Conservation (phyloP, 202 grass and related monocot species). For the Elaeis oleifera region DNA sequence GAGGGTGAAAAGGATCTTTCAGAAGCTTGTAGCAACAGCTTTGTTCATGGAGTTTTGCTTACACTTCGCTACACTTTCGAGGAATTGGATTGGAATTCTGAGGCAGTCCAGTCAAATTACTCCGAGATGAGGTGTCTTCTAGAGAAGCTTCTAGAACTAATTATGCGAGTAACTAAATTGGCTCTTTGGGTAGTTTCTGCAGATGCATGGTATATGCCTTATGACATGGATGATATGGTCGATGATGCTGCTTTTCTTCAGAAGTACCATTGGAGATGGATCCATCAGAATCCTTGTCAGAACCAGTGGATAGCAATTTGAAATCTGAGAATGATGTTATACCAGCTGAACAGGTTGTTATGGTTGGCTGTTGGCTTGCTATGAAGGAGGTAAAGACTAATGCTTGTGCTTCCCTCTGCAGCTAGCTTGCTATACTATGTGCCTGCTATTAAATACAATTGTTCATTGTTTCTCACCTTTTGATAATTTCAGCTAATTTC, state of each 20-base stretch:
- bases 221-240: conserved; percentile 72
- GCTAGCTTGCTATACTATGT: neutral
- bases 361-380: conserved; percentile 98
- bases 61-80: conserved; percentile 91
- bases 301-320: conserved; percentile 29
- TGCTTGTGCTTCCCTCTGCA: conserved; percentile 10
- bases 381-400: conserved; percentile 82
- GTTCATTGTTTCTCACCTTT: too few relatives aligned
- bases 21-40: conserved; percentile 83
- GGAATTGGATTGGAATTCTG: conserved; percentile 84
- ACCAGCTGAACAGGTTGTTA: conserved; percentile 74
- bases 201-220: conserved; percentile 88
- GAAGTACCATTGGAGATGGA: conserved; percentile 50
- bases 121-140: conserved; percentile 59
- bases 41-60: conserved; percentile 93
- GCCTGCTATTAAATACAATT: too few relatives aligned
- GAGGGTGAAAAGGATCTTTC: conserved; percentile 78
- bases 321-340: conserved; percentile 42
- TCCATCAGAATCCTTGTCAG: conserved; percentile 28
- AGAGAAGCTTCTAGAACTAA: conserved; percentile 82
- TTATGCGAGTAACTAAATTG: conserved; percentile 74
- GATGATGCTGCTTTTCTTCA: conserved; percentile 60
- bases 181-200: conserved; percentile 94
- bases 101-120: conserved; percentile 42
- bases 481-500: too few relatives aligned